A percentile compares a stretch with the other conserved stretches of the same genome.
These are phyloP conservation scores for Ascochyta lentis DNA, from an alignment of 2,329 filamentous ascomycete genomes.

Conservation along the genomic window DNA sequence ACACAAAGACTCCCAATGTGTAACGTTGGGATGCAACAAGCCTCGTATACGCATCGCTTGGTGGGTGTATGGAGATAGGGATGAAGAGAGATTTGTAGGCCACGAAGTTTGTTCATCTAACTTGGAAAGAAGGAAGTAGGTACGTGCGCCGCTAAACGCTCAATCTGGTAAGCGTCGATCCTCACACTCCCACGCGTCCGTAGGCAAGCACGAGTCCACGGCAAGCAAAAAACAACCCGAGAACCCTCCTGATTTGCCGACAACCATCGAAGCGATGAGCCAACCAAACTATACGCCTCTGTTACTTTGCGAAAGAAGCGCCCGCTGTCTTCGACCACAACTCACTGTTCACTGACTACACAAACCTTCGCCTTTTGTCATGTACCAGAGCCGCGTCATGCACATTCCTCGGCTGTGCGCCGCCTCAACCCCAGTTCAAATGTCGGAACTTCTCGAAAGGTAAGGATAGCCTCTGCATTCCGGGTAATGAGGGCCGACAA, in stretches of 20 bases:
- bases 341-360: background rate
- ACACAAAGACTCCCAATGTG: background rate
- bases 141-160: background rate
- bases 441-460: background rate
- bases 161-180: background rate
- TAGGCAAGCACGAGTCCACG: background rate
- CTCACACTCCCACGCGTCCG: background rate
- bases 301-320: too few relatives aligned
- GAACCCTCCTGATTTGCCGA: background rate
- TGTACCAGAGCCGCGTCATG: background rate
- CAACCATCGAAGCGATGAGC: background rate
- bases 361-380: background rate
- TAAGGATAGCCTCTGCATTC: background rate
- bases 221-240: background rate
- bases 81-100: background rate
- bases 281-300: too few relatives aligned
- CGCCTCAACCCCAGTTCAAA: background rate
- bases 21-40: slow-evolving; percentile 8
- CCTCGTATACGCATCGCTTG: background rate
- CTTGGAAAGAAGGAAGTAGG: background rate
- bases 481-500: background rate
- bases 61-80: background rate
- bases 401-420: slow-evolving; percentile 6
- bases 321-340: too few relatives aligned
- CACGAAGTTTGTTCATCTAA: background rate